Conservation (phyloP, 2,329 filamentous ascomycete genomes). For the Massarina eburnea region DNA sequence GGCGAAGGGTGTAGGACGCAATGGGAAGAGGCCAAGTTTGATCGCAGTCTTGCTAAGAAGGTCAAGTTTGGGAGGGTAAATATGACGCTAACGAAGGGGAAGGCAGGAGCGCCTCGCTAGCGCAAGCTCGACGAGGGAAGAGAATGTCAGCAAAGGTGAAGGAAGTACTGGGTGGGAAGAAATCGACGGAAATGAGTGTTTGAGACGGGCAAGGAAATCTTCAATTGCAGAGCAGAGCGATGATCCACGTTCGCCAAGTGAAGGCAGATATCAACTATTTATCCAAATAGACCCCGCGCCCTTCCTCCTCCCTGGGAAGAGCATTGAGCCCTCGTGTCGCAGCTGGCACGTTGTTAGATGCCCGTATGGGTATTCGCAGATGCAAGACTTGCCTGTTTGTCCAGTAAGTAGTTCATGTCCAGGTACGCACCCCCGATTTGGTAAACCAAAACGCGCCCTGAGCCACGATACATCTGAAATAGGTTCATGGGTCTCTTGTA, state of each 20-base stretch:
- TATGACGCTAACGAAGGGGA: too few relatives aligned
- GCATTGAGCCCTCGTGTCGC: not conserved
- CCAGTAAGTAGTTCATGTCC: not conserved
- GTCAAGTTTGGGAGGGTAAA: too few relatives aligned
- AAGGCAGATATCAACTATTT: conserved; percentile 2
- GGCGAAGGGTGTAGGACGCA: not conserved
- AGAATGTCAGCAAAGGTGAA: too few relatives aligned
- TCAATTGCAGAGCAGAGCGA: not conserved
- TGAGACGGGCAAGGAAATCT: too few relatives aligned
- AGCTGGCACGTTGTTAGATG: conserved; percentile 1
- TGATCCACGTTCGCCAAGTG: not conserved
- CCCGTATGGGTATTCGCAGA: not conserved
- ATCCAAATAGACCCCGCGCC: conserved; percentile 6
- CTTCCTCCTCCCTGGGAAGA: conserved; percentile 3
- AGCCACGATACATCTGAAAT: not conserved
- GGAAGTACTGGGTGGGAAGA: not conserved
- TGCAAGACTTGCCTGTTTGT: not conserved
- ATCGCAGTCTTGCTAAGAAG: too few relatives aligned
- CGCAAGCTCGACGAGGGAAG: too few relatives aligned
- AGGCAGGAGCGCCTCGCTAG: too few relatives aligned
- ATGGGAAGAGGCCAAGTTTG: too few relatives aligned
- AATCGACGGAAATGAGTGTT: not conserved
- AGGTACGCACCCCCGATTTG: not conserved
- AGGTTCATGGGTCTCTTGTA: not conserved
- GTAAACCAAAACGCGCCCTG: not conserved